phyloP scores from a whole-genome alignment of 2,329 filamentous ascomycete species.

The Passalora sequoiae region DNA sequence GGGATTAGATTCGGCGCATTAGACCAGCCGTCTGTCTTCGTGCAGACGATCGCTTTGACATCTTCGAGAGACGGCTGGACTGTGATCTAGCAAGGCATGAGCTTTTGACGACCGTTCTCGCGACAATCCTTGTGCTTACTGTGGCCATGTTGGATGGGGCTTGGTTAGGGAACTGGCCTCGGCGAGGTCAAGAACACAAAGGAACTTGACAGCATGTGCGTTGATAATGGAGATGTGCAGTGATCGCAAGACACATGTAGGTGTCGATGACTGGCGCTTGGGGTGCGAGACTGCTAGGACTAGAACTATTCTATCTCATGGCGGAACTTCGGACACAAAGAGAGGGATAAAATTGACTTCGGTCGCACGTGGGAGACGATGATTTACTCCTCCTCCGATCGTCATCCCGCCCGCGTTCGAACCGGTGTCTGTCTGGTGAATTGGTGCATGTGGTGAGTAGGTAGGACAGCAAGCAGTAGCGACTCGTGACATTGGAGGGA shows the following conservation, averaged over 20 bases:
- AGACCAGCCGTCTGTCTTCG: constrained; percentile 46
- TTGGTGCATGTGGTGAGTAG: no score
- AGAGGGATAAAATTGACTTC: no score
- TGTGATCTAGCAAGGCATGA: constrained; percentile 32
- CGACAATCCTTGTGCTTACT: constrained; percentile 5
- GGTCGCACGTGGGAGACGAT: no score
- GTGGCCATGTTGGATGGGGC: constrained; percentile 16
- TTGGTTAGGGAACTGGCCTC: constrained; percentile 27
- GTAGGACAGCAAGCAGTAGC: no score
- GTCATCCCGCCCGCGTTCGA: no score
- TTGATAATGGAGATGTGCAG: not conserved
- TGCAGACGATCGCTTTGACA: constrained; percentile 52
- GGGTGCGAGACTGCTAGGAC: no score
- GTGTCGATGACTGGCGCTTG: no score
- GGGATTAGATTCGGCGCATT: constrained; percentile 73
- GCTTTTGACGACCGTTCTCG: not conserved
- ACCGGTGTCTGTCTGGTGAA: constrained; percentile 1
- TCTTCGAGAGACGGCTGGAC: constrained; percentile 59
- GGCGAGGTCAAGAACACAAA: constrained; percentile 33
- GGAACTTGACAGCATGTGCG: constrained; percentile 11
- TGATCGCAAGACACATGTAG: not conserved
- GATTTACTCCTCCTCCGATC: no score
- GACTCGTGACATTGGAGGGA: not conserved
- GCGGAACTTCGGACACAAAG: no score
- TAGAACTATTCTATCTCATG: no score